Percentiles rank a stretch among this genome's conserved stretches.
These are phyloP conservation scores for Neurospora sp. DNA, from an alignment of 495 filamentous ascomycete genomes.

Conservation along the genomic window DNA sequence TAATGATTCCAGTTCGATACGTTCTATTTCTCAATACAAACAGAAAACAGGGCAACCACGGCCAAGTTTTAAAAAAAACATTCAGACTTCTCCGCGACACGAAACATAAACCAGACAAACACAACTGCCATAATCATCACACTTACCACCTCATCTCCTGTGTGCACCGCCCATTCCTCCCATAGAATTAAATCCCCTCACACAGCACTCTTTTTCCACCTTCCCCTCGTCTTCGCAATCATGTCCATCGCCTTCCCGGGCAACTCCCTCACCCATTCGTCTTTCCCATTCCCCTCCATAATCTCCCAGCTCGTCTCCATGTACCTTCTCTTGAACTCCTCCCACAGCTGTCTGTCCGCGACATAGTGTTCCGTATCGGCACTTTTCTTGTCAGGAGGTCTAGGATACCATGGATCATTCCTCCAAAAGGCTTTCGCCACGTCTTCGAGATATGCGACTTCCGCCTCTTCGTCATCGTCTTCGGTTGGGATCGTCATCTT, in stretches of 20 bases:
- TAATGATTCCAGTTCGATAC: too few relatives aligned
- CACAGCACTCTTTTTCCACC: background rate
- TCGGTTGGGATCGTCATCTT: constrained; percentile 21
- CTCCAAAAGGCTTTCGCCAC: constrained; percentile 24
- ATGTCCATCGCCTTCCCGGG: background rate
- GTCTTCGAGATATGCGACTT: constrained; percentile 7
- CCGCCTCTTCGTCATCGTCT: constrained; percentile 2
- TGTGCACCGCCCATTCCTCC: too few relatives aligned
- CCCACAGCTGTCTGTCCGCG: background rate
- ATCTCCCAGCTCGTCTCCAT: background rate
- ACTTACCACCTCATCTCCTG: background rate
- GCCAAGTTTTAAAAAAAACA: too few relatives aligned
- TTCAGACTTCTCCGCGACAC: too few relatives aligned
- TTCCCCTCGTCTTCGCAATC: background rate
- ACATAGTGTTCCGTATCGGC: background rate
- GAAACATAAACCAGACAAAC: too few relatives aligned
- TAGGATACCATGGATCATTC: constrained; percentile 36
- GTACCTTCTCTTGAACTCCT: background rate
- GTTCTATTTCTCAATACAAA: too few relatives aligned
- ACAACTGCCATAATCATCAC: too few relatives aligned
- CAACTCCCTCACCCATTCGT: background rate
- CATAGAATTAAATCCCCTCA: background rate
- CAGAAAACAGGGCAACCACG: too few relatives aligned
- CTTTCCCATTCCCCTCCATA: background rate
- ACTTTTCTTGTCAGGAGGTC: constrained; percentile 3